Base-by-base conservation (phyloP, 2,329 filamentous ascomycete genomes). In the Penicillium italicum region DNA sequence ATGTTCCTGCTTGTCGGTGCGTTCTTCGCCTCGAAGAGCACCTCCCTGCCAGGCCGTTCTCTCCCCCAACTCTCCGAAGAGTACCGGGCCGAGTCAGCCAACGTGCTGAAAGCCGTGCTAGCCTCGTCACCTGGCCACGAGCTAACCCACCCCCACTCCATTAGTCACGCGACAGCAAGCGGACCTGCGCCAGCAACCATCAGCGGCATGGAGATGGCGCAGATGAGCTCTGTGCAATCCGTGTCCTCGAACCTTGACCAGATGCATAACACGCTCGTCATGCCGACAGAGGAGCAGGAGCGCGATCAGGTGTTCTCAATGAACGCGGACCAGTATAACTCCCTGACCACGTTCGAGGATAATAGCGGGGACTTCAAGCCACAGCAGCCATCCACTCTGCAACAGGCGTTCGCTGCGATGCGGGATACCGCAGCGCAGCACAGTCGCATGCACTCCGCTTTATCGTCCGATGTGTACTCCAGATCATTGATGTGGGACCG, bases 1-100 rank as follows among this genome's bases (percentile, higher is more conserved):
- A 96, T 97, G 91, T 89, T 97, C 65, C 89, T 99, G 70, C 88
- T 99, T 52, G 92, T 96, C 62, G 94, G 94, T 70, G 94, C 94
- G 50, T 96, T 97, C 71, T 91, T 97, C 66, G 88, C 94, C 59
- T 97, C 93, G 31, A 95, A 92, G 76, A 85, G 85, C 64, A 84
- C 85, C 42, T 80, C 86, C 20, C 78, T 82, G n/a, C 65, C 75
- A 5, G 64, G 74, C 40, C 84, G 86, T 37, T 84, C 85, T 63
- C 86, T 77, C 33, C 76, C 76, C 9, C 68, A 73, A 41, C 65
- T 79, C 16, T 76, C 76, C 12, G 75, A 78, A 50, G 76, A 78
- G 56, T 78, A 79, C 58, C 76, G 75, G 41, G 73, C 74, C 16
- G 76, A 79, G 63, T 77, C 76, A 24, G 75, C 75, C 52, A 77